phyloP scores from a whole-genome alignment of 345 rosid genomes.

The Eutrema yunnanense region DNA sequence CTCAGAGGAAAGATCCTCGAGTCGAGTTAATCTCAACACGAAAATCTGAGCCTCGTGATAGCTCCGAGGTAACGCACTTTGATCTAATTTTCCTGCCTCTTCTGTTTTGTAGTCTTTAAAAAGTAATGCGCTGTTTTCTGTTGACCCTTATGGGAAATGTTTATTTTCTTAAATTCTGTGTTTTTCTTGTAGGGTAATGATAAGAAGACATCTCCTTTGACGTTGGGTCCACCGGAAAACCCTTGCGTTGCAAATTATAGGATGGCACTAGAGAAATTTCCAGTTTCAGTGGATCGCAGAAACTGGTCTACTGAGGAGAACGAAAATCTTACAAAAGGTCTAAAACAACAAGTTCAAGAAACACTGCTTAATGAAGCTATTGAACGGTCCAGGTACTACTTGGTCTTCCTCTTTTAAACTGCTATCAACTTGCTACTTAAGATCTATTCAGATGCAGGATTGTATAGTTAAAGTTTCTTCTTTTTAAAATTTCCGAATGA shows the following conservation, averaged over 20 bases:
- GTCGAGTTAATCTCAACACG: slow-evolving; percentile 57
- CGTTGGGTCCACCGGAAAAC: slow-evolving; percentile 69
- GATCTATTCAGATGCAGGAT: background rate
- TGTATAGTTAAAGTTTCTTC: background rate
- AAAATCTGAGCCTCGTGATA: slow-evolving; percentile 30
- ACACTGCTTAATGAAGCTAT: slow-evolving; percentile 47
- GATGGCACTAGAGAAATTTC: slow-evolving; percentile 48
- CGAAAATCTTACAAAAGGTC: slow-evolving; percentile 67
- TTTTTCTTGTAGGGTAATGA: slow-evolving; percentile 49
- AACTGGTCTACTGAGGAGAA: slow-evolving; percentile 69
- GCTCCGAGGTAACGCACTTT: slow-evolving; percentile 45
- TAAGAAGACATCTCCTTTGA: slow-evolving; percentile 38
- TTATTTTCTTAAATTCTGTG: background rate
- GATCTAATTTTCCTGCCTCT: background rate
- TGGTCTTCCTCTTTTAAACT: background rate
- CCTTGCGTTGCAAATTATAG: slow-evolving; percentile 56
- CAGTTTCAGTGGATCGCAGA: slow-evolving; percentile 44
- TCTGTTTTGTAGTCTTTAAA: background rate
- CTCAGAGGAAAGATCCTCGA: slow-evolving; percentile 71
- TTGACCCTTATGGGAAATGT: background rate
- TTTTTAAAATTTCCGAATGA: slow-evolving; percentile 2
- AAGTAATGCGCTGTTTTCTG: background rate
- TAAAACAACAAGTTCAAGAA: slow-evolving; percentile 74
- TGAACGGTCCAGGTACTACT: slow-evolving; percentile 53
- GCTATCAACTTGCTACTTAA: background rate